Conservation (phyloP, 306 rosid species). For the Sindora glabra region DNA sequence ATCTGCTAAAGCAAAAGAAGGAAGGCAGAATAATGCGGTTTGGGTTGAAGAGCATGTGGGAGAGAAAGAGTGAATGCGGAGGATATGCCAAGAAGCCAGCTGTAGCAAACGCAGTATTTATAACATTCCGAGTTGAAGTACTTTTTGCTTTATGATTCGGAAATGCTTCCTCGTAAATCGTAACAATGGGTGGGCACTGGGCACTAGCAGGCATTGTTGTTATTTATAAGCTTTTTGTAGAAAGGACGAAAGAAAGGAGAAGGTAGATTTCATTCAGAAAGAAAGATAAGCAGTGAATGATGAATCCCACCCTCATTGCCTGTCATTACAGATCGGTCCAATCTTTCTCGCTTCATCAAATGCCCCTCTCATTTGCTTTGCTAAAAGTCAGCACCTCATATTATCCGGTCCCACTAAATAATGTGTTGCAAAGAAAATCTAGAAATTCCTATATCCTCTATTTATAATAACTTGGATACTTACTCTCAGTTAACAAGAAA, state of each 20-base stretch:
- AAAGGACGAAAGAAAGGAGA: neutral
- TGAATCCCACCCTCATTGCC: slow-evolving; percentile 30
- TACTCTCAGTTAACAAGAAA: too few species aligned
- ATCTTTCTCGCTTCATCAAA: slow-evolving; percentile 24
- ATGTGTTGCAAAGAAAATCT: too few species aligned
- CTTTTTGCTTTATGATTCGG: neutral
- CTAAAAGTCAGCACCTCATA: slow-evolving; percentile 22
- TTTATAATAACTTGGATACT: too few species aligned
- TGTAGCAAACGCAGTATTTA: slow-evolving; percentile 1
- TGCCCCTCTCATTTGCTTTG: neutral
- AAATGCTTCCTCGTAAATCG: neutral
- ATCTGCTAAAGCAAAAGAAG: neutral
- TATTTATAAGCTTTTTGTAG: slow-evolving; percentile 21
- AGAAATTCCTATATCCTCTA: too few species aligned
- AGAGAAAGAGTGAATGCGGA: slow-evolving; percentile 21
- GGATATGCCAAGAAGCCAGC: slow-evolving; percentile 22
- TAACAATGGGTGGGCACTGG: neutral
- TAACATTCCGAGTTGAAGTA: neutral
- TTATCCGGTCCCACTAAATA: slow-evolving; percentile 23
- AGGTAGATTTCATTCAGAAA: slow-evolving; percentile 31
- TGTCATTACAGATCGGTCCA: slow-evolving; percentile 11
- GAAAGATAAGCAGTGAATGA: slow-evolving; percentile 6
- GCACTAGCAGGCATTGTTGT: too few species aligned
- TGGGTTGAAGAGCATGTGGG: slow-evolving; percentile 20
- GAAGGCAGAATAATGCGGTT: slow-evolving; percentile 8